Conservation (phyloP, 164 flowering plant genomes). For the Pachysandra terminalis region DNA sequence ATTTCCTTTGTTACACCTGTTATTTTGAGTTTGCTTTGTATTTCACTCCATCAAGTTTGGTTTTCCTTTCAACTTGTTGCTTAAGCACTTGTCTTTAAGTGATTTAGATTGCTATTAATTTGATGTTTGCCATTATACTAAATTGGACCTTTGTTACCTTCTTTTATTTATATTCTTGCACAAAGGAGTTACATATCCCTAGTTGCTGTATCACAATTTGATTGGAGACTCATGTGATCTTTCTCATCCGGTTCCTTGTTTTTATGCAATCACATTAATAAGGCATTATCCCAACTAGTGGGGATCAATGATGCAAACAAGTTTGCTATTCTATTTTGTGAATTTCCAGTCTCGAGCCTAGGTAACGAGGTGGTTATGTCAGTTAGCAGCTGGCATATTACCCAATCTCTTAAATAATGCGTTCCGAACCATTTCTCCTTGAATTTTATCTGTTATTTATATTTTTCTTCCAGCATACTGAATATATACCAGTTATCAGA, state of each 20-base stretch:
- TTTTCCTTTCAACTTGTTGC: neutral
- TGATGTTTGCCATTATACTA: neutral
- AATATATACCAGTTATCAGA: neutral
- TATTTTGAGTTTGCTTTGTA: neutral
- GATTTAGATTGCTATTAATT: no score
- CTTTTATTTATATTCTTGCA: neutral
- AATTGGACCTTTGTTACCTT: neutral
- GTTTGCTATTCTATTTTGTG: no score
- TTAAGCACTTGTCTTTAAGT: neutral
- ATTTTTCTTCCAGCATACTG: neutral
- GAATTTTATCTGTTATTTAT: no score
- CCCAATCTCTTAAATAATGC: no score
- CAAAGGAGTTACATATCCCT: neutral
- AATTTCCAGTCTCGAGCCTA: no score
- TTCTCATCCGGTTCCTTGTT: neutral
- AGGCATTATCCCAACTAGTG: no score
- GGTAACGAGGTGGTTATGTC: no score
- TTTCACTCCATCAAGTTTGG: neutral
- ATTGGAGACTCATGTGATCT: neutral
- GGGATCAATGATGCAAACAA: no score
- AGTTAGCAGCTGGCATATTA: no score
- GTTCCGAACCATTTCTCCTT: no score
- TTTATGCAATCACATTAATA: no score
- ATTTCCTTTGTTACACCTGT: slow-evolving; percentile 7
- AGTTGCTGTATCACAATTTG: neutral